Conservation (phyloP, 768 basidiomycete genomes). For the Clathrus columnatus region DNA sequence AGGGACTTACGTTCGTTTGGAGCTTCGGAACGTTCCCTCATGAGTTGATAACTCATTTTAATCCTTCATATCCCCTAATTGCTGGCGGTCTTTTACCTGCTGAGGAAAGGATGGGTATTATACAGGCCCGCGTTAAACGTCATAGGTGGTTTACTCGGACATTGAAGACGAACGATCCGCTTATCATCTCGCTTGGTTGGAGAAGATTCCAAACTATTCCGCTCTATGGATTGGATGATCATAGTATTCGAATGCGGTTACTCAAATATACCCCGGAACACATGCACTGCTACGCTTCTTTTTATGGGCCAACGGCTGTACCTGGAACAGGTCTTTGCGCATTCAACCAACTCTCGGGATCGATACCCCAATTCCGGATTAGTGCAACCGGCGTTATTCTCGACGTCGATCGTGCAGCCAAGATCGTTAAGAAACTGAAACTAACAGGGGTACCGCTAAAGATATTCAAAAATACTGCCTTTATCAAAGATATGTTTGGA, state of each 20-base stretch:
- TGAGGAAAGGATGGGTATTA: constrained; percentile 87
- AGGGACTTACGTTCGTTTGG: constrained; percentile 88
- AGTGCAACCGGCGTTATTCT: constrained; percentile 92
- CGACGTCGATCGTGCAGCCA: constrained; percentile 83
- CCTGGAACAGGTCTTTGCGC: constrained; percentile 98
- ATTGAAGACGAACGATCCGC: constrained; percentile 93
- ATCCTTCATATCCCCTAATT: constrained; percentile 83
- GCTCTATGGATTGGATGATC: constrained; percentile 94
- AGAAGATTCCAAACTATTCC: constrained; percentile 91
- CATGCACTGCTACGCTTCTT: constrained; percentile 98
- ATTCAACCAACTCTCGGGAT: constrained; percentile 75
- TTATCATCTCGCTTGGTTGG: constrained; percentile 97
- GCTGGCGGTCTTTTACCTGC: constrained; percentile 84
- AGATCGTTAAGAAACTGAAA: constrained; percentile 98
- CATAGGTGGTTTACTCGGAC: constrained; percentile 90
- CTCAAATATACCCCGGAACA: constrained; percentile 99
- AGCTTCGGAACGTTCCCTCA: constrained; percentile 76
- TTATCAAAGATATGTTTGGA: constrained; percentile 95
- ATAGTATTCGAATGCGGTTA: constrained; percentile 97
- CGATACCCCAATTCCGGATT: constrained; percentile 71
- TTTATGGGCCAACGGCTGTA: constrained; percentile 85
- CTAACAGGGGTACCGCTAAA: constrained; percentile 92
- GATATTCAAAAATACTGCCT: constrained; percentile 99
- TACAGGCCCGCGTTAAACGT: constrained; percentile 92
- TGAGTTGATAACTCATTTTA: constrained; percentile 90